Conservation (phyloP, 169 alveolate species). For the Plasmodium gallinaceum region DNA sequence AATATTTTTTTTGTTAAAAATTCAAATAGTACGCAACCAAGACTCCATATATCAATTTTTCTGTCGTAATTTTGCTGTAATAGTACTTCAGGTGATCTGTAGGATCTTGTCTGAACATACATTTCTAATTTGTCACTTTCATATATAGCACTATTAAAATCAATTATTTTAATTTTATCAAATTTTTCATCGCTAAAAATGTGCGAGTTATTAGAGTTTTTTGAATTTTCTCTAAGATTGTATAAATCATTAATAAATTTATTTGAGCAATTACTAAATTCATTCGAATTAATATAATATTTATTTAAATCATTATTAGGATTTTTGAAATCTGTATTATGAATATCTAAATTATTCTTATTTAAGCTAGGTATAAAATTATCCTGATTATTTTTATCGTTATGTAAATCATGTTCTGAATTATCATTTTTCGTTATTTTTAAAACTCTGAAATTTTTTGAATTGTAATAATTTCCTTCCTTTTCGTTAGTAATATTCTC, state of each 20-base stretch:
- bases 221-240: neutral
- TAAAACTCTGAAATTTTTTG: neutral
- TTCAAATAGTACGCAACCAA: constrained; percentile 98
- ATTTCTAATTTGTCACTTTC: constrained; percentile 93
- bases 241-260: neutral
- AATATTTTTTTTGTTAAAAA: constrained; percentile 91
- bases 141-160: constrained; percentile 96
- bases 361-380: neutral
- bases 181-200: constrained; percentile 59
- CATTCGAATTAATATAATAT: neutral
- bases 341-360: neutral
- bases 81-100: constrained; percentile 99
- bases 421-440: neutral
- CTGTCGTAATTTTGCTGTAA: constrained; percentile 97
- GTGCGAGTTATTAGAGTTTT: neutral
- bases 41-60: constrained; percentile 98
- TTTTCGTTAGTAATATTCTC: neutral
- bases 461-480: neutral
- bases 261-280: neutral
- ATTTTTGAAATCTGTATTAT: neutral
- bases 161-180: constrained; percentile 94
- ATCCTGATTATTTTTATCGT: neutral
- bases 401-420: neutral
- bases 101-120: constrained; percentile 97
- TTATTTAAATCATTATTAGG: neutral